Evolutionary conservation across 1,284 basidiomycete species (phyloP).

Genomic region (Caloboletus firmus): DNA sequence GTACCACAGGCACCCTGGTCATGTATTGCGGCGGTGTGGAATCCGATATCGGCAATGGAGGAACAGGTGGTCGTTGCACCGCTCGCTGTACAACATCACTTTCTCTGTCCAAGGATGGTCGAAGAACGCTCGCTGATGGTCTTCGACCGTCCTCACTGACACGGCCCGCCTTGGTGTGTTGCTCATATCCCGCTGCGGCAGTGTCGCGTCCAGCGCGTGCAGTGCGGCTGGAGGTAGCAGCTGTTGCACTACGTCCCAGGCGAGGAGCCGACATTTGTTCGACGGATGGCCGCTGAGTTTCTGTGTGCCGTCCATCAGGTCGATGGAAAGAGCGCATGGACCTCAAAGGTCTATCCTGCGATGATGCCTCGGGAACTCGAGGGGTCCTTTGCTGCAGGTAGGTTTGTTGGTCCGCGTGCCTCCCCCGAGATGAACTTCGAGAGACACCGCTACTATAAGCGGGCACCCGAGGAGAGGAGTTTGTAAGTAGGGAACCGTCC

Average conservation of each 20-base stretch:
- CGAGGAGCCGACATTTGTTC: constrained; percentile 35
- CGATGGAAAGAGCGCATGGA: constrained; percentile 62
- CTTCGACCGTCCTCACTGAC: constrained; percentile 31
- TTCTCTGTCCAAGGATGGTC: constrained; percentile 28
- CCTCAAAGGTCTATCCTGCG: constrained; percentile 40
- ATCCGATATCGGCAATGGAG: constrained; percentile 39
- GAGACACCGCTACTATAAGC: constrained; percentile 16
- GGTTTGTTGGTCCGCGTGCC: constrained; percentile 23
- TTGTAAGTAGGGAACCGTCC: constrained; percentile 9
- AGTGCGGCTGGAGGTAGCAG: constrained; percentile 11
- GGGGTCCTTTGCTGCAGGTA: constrained; percentile 21
- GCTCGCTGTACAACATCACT: constrained; percentile 21
- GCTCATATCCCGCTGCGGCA: constrained; percentile 19
- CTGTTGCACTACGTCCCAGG: constrained; percentile 35
- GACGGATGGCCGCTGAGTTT: constrained; percentile 32
- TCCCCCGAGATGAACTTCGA: constrained; percentile 24
- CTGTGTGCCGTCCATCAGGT: constrained; percentile 32
- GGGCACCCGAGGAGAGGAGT: constrained; percentile 10
- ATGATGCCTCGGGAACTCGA: constrained; percentile 27
- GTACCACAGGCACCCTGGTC: constrained; percentile 37
- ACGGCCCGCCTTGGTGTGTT: constrained; percentile 21
- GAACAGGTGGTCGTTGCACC: constrained; percentile 35
- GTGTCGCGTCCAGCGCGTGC: constrained; percentile 20
- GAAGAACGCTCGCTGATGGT: constrained; percentile 20
- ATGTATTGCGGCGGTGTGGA: constrained; percentile 23